Evolutionary conservation across 345 rosid genomes (phyloP), one percentile per base, ranked within the genome.

Genomic region (Bretschneidera sinensis): DNA sequence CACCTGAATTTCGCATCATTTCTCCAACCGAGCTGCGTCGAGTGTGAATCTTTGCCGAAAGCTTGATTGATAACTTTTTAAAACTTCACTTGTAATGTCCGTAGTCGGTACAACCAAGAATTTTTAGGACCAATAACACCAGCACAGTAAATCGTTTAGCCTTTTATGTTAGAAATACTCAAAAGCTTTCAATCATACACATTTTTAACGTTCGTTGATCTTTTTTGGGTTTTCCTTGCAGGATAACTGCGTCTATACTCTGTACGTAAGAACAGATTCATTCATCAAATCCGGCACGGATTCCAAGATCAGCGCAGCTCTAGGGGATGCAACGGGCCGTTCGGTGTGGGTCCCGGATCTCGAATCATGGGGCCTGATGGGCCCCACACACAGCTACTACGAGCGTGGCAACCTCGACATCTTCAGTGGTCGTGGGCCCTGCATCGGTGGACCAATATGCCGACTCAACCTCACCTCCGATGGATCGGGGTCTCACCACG

Each of bases 371-470:
- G 99, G 95, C 1, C 53, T 94, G n/a, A 88, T 94, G 97, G 86
- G 71, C 2, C 62, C 76, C 9, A 80, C 72, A 0, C 61, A 94
- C 85, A 73, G 81, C 72, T 88, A 90, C 74, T 94, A 61, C 78
- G 99, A 94, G 86, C 79, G 96, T 71, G 85, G 97, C 18, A 88
- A 90, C 73, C 66, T 94, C 24, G 97, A 94, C 74, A 78, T 94
- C 55, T 90, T 94, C 81, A 82, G 91, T 19, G 96, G 99, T 0
- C 69, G 74, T 52, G 91, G 81, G 4, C 75, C 74, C 1, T 94
- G 96, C 76, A 63, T 94, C 52, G 17, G n/a, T 9, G 59, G 62
- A 0, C 83, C 89, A 0, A 25, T 85, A 13, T 94, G 99, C 62
- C 83, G 89, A 3, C 7, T 94, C 54, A 88, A 83, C 76, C 68